phyloP scores from a whole-genome alignment of 768 basidiomycete species.

The Tephrocybe sp. region DNA sequence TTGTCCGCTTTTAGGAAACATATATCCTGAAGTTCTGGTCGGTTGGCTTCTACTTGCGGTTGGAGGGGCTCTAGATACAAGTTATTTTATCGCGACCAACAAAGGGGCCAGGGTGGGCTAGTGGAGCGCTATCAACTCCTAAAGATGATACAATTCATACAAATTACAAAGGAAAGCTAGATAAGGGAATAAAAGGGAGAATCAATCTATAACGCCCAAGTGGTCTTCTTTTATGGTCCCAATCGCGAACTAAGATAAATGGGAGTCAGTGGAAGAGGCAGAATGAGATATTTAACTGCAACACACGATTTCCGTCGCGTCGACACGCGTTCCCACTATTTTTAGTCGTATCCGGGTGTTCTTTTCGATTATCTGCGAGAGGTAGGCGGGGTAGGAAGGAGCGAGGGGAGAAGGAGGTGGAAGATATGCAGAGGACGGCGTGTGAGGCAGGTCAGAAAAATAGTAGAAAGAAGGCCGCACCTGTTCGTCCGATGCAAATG shows the following conservation, averaged over 20 bases:
- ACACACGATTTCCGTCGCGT: conserved; percentile 94
- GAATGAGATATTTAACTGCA: neutral
- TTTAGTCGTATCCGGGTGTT: conserved; percentile 91
- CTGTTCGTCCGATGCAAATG: conserved; percentile 90
- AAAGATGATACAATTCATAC: no score
- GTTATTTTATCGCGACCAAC: no score
- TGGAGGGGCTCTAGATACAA: no score
- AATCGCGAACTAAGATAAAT: conserved; percentile 77
- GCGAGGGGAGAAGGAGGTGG: neutral
- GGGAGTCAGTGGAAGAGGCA: conserved; percentile 1
- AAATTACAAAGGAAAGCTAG: conserved; percentile 9
- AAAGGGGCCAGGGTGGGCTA: no score
- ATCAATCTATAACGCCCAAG: conserved; percentile 84
- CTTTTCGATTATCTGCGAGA: conserved; percentile 84
- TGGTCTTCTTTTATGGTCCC: conserved; percentile 99
- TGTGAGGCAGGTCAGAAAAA: neutral
- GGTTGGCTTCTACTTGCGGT: no score
- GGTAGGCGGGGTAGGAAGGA: neutral
- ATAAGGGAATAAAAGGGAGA: neutral
- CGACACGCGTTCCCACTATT: conserved; percentile 97
- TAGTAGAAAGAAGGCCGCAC: conserved; percentile 35
- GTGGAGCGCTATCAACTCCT: no score
- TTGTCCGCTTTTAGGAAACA: no score
- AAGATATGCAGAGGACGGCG: neutral
- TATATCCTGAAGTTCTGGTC: no score